A percentile compares a stretch with the other conserved stretches of the same genome.
These are phyloP conservation scores for Yamadazyma epiphylla DNA, from an alignment of 1,139 yeast genomes.

Conservation along the genomic window DNA sequence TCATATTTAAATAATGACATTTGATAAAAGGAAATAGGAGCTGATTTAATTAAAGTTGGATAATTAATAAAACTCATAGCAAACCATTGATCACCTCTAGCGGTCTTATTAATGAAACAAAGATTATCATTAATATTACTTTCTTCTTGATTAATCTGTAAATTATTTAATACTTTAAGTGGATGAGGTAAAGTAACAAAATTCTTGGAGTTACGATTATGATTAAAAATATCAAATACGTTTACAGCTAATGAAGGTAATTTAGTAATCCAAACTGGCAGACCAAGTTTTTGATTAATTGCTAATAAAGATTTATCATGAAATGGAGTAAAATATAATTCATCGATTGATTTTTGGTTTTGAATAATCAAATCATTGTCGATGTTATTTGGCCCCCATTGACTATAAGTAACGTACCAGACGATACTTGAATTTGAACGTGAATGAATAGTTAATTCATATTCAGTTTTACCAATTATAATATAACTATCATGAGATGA, in stretches of 20 bases:
- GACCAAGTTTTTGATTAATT: conserved; percentile 58
- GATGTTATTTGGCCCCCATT: conserved; percentile 91
- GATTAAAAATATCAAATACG: conserved; percentile 65
- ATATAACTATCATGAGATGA: conserved; percentile 22
- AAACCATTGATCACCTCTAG: conserved; percentile 68
- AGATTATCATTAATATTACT: conserved; percentile 27
- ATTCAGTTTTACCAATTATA: conserved; percentile 50
- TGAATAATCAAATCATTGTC: conserved; percentile 65
- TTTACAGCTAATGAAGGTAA: conserved; percentile 66
- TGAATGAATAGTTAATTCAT: conserved; percentile 48
- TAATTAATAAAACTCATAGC: conserved; percentile 77
- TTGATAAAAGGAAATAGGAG: conserved; percentile 65
- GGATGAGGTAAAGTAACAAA: conserved; percentile 66
- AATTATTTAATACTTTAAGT: conserved; percentile 37
- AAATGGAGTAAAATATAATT: conserved; percentile 77
- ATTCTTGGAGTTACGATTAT: conserved; percentile 16
- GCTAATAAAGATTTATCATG: conserved; percentile 71
- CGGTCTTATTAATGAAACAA: conserved; percentile 64
- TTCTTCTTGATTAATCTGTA: conserved; percentile 25
- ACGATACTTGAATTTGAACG: conserved; percentile 53
- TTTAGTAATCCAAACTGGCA: conserved; percentile 76
- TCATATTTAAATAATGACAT: conserved; percentile 27
- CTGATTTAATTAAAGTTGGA: conserved; percentile 77
- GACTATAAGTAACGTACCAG: conserved; percentile 86
- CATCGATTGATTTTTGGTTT: conserved; percentile 55